Percentiles rank a stretch among this genome's conserved stretches.
phyloP scores from a whole-genome alignment of 1,284 basidiomycete species.

The Papiliotrema nemorosa region DNA sequence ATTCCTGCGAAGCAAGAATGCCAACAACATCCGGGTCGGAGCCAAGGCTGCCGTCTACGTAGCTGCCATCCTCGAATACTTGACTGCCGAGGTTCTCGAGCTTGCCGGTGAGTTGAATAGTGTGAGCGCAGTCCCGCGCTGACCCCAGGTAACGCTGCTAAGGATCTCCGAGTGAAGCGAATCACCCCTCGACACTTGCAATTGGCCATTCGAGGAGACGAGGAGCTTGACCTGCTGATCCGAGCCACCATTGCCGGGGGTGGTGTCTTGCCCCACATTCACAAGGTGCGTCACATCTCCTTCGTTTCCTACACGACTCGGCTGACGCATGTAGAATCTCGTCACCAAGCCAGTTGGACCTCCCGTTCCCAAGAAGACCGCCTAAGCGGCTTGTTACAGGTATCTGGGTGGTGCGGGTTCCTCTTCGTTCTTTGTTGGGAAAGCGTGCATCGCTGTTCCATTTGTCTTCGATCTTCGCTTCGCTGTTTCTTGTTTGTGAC shows the following conservation, averaged over 20 bases:
- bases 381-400: not conserved
- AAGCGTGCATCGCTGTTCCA: not conserved
- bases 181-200: constrained; percentile 79
- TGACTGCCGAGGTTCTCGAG: constrained; percentile 52
- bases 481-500: constrained; percentile 2
- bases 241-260: constrained; percentile 63
- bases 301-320: not conserved
- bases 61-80: constrained; percentile 51
- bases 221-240: constrained; percentile 57
- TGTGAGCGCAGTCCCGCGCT: constrained; percentile 1
- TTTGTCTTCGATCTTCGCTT: constrained; percentile 4
- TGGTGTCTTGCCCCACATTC: constrained; percentile 94
- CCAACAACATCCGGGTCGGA: constrained; percentile 69
- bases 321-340: not conserved
- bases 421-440: not conserved
- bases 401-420: not conserved
- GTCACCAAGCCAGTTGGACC: not conserved
- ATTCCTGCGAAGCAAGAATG: constrained; percentile 87
- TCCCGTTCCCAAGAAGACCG: constrained; percentile 2
- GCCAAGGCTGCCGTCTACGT: constrained; percentile 52
- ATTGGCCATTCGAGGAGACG: constrained; percentile 84
- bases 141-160: constrained; percentile 82
- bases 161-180: constrained; percentile 92
- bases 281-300: constrained; percentile 59
- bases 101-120: constrained; percentile 44